Evolutionary conservation across 2,329 filamentous ascomycete species (phyloP).

Genomic region (Aureobasidium sp.): DNA sequence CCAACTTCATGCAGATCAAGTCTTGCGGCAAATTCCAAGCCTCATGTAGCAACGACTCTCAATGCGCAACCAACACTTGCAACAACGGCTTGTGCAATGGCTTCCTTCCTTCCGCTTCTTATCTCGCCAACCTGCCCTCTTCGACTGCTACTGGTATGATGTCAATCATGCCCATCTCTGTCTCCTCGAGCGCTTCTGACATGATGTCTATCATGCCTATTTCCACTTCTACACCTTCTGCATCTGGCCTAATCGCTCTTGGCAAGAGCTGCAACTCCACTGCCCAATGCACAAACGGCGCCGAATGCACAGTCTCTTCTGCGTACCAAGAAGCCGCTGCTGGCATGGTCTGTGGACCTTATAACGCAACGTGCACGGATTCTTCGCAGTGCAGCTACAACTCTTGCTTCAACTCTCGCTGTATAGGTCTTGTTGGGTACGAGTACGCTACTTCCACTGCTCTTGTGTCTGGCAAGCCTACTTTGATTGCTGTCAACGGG

Average conservation of each 20-base stretch:
- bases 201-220: not conserved
- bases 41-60: conserved; percentile 26
- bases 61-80: conserved; percentile 33
- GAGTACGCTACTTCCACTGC: conserved; percentile 3
- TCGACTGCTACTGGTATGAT: conserved; percentile 21
- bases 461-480: not conserved
- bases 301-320: conserved; percentile 27
- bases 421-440: conserved; percentile 26
- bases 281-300: conserved; percentile 25
- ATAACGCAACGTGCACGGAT: conserved; percentile 28
- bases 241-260: conserved; percentile 23
- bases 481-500: not conserved
- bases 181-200: conserved; percentile 19
- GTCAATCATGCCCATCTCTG: not conserved
- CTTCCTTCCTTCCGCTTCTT: conserved; percentile 23
- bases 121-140: not conserved
- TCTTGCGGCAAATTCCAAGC: conserved; percentile 31
- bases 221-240: conserved; percentile 19
- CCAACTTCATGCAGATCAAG: conserved; percentile 24
- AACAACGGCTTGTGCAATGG: conserved; percentile 30
- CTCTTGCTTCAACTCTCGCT: conserved; percentile 30
- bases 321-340: conserved; percentile 19
- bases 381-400: conserved; percentile 30
- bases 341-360: conserved; percentile 26
- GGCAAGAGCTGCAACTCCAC: conserved; percentile 26